Base-by-base conservation (phyloP, 2,329 filamentous ascomycete genomes). In the Aspergillus pseudoterreus region DNA sequence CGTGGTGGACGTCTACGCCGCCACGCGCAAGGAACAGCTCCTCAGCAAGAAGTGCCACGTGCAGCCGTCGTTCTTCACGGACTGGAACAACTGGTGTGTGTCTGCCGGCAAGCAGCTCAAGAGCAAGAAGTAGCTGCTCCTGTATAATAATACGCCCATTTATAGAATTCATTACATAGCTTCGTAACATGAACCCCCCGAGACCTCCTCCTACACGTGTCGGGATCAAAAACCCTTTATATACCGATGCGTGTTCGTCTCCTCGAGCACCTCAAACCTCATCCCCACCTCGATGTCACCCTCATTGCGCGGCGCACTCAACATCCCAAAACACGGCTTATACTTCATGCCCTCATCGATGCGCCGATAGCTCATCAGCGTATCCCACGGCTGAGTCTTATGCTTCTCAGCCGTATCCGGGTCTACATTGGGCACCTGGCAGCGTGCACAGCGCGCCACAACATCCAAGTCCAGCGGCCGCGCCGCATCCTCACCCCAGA, bases 21-120 rank as follows among this genome's bases (percentile, higher is more conserved):
- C 78, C 57, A 85, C 84, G 12, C 78, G 85, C 69, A 74, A 78
- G 47, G 71, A 74, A 43, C 86, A 84, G 77, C 75, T 85, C 53
- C 70, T 79, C 30, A 73, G 75, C 58, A 80, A 80, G 32, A 77
- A 79, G 63, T 78, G 77, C 41, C 81, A 79, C 69, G 76, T 88
- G 43, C 84, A 86, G 69, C 77, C 80, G 19, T 77, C 77, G 0
- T 86, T 90, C 69, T 88, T 89, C 60, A 76, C 77, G 2, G 86
- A 90, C 55, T 90, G 86, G 85, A 78, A 84, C 57, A 88, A 89
- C 63, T 91, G 87, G 87, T 84, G 80, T 63, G 70, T 73, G 43
- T 70, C 71, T 19, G 68, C 69, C n/a, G 70, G 72, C 19, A 72
- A 71, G 63, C 67, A 69, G 60, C 59, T 72, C 57, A 73, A 73